Percentiles rank a stretch among this genome's conserved stretches.
phyloP scores from a whole-genome alignment of 257 asterid species.

The Salvia miltiorrhiza region DNA sequence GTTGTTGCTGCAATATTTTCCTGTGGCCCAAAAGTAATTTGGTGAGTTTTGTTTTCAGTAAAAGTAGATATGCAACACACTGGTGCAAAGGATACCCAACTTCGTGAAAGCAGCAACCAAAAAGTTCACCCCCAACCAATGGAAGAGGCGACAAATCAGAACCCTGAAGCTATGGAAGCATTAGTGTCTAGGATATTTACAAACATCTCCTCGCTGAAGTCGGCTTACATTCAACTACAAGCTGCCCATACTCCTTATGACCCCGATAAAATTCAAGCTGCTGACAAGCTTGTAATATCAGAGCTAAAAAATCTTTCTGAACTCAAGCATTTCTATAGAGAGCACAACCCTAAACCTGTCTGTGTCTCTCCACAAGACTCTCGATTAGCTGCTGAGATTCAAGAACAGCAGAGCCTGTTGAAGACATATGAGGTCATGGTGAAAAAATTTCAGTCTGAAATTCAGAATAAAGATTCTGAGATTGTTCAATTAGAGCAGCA shows the following conservation, averaged over 20 bases:
- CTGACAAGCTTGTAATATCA: conserved; percentile 92
- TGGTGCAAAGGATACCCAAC: conserved; percentile 86
- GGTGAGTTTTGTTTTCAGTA: conserved; percentile 26
- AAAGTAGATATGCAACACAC: conserved; percentile 94
- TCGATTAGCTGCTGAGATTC: conserved; percentile 96
- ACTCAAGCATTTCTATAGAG: conserved; percentile 93
- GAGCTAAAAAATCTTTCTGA: conserved; percentile 91
- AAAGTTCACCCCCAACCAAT: conserved; percentile 99
- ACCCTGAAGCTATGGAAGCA: conserved; percentile 89
- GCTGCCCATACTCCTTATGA: conserved; percentile 96
- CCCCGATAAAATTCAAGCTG: conserved; percentile 95
- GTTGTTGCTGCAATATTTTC: conserved; percentile 29
- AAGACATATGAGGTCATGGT: conserved; percentile 99
- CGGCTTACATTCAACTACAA: conserved; percentile 94
- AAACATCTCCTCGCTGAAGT: conserved; percentile 82
- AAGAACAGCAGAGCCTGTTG: conserved; percentile 92
- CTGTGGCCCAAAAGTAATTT: conserved; percentile 27
- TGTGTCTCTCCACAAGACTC: conserved; percentile 95
- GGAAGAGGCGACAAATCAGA: conserved; percentile 86
- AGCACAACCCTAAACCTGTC: conserved; percentile 89
- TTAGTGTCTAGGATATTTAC: conserved; percentile 78
- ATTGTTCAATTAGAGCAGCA: conserved; percentile 78
- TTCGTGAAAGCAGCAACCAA: conserved; percentile 91
- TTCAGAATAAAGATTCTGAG: conserved; percentile 94
- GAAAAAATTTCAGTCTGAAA: conserved; percentile 96